Evolutionary conservation across 2,329 filamentous ascomycete genomes (phyloP), one percentile per base, ranked within the genome.

Genomic region (Hawksworthiomyces lignivorus): DNA sequence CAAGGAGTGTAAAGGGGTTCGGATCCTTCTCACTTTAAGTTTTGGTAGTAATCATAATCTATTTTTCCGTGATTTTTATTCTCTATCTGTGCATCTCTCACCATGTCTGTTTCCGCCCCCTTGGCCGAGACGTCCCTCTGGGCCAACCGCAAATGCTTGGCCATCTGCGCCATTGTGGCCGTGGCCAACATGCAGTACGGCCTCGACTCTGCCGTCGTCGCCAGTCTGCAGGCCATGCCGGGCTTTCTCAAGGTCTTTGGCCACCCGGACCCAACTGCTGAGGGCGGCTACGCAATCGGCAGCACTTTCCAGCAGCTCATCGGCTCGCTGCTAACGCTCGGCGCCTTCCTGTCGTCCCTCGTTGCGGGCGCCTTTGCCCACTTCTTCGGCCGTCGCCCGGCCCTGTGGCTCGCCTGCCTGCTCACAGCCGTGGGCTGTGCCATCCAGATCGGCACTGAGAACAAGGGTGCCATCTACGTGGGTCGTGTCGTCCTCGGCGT

Each of bases 141-240:
- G 48, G 48, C 43, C 6, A 50, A 50, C 36, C 48, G 48, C 14
- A 70, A 66, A 62, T 71, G 68, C 43, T 56, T 72, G 11, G 31
- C 60, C 9, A 65, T 70, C 45, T 71, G 68, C 52, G 63, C 60
- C 35, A 56, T 63, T 12, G 65, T 72, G 7, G 63, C 68, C 5
- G 58, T 68, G 22, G 67, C 68, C 5, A 72, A 68, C 46, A 69
- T 72, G 61, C 69, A 75, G 49, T 74, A 73, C 52, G 69, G 69
- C 3, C 62, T 73, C 6, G 69, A 73, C 52, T 66, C 61, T 10
- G 62, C 65, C 3, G 63, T 64, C 7, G 59, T 73, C 0, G 64
- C 63, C 8, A 65, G 62, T 3, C 53, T 70, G 4, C 63, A 71
- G 48, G 68, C 68, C 4, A 72, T 72, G 68, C 69, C 70, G 0